These are phyloP conservation scores for Hortiboletus campestris DNA, from an alignment of 768 basidiomycete genomes.

Conservation along the genomic window DNA sequence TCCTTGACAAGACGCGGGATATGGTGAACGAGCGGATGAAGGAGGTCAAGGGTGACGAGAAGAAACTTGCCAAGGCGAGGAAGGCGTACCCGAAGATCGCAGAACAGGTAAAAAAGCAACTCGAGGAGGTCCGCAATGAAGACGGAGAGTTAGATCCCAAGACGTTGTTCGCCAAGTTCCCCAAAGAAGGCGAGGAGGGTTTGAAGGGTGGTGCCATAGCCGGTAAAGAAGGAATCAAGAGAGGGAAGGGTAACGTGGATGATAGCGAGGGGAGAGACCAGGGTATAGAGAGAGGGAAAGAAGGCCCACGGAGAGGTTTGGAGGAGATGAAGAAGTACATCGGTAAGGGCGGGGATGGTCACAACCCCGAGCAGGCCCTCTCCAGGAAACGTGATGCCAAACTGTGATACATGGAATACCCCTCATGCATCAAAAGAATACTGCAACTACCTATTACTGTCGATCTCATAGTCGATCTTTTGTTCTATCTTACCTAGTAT, in stretches of 20 bases:
- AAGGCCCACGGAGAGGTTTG: conserved; percentile 8
- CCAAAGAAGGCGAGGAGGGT: conserved; percentile 4
- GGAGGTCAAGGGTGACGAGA: conserved; percentile 16
- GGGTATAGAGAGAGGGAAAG: conserved; percentile 4
- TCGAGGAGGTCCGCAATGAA: conserved; percentile 4
- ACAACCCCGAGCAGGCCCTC: conserved; percentile 8
- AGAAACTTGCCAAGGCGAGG: conserved; percentile 18
- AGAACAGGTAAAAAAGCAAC: conserved; percentile 8
- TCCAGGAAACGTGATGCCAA: conserved; percentile 21
- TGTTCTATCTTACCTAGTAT: background rate
- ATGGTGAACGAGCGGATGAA: conserved; percentile 14
- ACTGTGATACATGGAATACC: conserved; percentile 19
- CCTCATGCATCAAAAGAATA: background rate
- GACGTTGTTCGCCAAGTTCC: conserved; percentile 9
- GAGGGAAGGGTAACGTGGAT: background rate
- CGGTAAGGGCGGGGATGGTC: conserved; percentile 5
- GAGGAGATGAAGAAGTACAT: conserved; percentile 10
- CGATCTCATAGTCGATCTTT: background rate
- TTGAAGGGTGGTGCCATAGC: conserved; percentile 1
- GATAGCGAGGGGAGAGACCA: background rate
- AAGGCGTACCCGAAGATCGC: conserved; percentile 14
- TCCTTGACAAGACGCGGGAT: conserved; percentile 20
- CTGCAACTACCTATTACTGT: background rate
- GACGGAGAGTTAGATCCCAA: conserved; percentile 6
- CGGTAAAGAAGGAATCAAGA: conserved; percentile 4